Evolutionary conservation across 345 rosid genomes (phyloP), one percentile per base, ranked within the genome.

Genomic region (Syzygium grande): DNA sequence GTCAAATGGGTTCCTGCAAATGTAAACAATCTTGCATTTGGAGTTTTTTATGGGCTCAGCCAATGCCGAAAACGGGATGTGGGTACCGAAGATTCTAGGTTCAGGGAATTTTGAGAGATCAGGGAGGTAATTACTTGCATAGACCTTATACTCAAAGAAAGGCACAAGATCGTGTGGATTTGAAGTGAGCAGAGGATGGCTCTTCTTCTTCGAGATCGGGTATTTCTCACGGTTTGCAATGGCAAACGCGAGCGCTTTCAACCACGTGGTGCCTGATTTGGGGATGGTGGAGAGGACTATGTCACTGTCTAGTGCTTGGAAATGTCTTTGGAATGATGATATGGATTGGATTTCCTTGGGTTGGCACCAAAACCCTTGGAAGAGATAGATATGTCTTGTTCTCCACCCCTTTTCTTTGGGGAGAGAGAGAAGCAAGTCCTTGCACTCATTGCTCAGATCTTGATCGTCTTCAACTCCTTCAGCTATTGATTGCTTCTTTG

Each of bases 311-410:
- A 17, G 86, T 7, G 91, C 90, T 43, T 59, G 85, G 88, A 91
- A 93, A 53, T 93, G 90, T 2, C 53, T 88, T 7, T 92, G 92
- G 56, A 91, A 92, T 49, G 90, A 90, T 13, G 87, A 11, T 9
- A 93, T 91, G 55, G 98, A 91, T 89, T 94, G 93, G 79, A 97
- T 94, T 89, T 94, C 92, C 22, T 88, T 89, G 34, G 94, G 73
- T 55, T 93, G 97, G 92, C 95, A 95, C 99, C 98, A 97, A 87
- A 93, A 94, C 1, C 94, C 95, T 89, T 95, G 96, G 87, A 91
- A 94, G 29, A 88, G 52, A 77, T 94, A 94, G 83, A 95, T 88
- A 89, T 88, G 89, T 29, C 90, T 91, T 78, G 97, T 94, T 90
- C 97, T 90, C 97, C 97, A 97, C 9, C 97, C 97, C 87, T 88